Base-by-base conservation (phyloP, 345 rosid species). In the Linum tenue region DNA sequence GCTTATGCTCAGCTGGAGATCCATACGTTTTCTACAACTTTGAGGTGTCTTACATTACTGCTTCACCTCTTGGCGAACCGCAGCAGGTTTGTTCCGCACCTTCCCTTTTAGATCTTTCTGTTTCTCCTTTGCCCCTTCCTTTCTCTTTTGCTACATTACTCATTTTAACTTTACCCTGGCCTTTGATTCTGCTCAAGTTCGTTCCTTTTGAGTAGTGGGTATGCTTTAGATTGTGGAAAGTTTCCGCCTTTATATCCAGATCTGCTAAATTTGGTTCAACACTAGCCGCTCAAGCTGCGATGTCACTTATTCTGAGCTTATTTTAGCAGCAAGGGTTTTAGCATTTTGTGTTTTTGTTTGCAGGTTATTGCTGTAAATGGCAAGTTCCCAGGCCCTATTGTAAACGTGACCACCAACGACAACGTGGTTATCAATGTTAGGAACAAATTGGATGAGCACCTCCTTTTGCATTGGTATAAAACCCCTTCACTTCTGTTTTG, bases 341-440 rank as follows among this genome's bases (percentile, higher is more conserved):
- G 31, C 31, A 22, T 37, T 38, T 61, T 5, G 10, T 39, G 39
- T 11, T 37, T 15, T 39, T 60, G 8, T 9, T 22, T 66, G 75
- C 84, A 94, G 99, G 99, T 94, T 40, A 90, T 94, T 84, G 99
- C 99, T 77, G 58, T 90, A 56, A 94, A 90, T 69, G 96, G 82
- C 57, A 73, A 88, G 78, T 94, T 94, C 67, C 99, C 99, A 36
- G 96, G 97, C 66, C 97, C 99, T 50, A 78, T 85, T 50, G 79
- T 94, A 63, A 90, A 94, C 77, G 89, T 83, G 60, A 94, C 99
- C 31, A 94, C 99, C 51, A 94, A 94, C 73, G 71, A 94, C 81
- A 79, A 94, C 73, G 81, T 94, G 16, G 88, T 81, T 37, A 81
- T 94, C 76, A 88, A 94, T 80, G 92, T 94, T 37, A 83, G 81